phyloP scores from a whole-genome alignment of 768 basidiomycete genomes.

The Pisolithus albus region DNA sequence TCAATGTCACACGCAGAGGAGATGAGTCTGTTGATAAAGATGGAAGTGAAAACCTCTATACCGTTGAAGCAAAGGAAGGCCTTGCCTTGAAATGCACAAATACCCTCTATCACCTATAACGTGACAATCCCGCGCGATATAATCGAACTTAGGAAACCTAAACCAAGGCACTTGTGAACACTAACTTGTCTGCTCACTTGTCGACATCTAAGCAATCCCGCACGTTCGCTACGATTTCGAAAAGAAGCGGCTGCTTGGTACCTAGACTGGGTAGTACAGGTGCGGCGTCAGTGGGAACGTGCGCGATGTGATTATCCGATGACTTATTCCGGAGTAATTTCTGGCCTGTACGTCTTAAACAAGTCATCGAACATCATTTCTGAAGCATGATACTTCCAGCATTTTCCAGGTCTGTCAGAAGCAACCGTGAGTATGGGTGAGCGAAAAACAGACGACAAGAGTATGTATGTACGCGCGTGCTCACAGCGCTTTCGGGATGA shows the following conservation, averaged over 20 bases:
- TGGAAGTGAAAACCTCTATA: neutral
- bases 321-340: no score
- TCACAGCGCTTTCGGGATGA: no score
- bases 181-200: constrained; percentile 43
- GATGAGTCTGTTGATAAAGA: constrained; percentile 44
- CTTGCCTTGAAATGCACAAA: constrained; percentile 42
- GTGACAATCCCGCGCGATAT: constrained; percentile 68
- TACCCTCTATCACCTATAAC: constrained; percentile 60
- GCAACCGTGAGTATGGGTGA: no score
- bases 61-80: neutral
- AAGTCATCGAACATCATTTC: no score
- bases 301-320: neutral
- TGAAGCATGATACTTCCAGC: no score
- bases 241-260: constrained; percentile 63
- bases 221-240: constrained; percentile 80
- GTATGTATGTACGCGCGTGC: no score
- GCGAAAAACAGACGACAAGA: no score
- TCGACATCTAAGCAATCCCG: constrained; percentile 82
- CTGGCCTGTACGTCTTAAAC: no score
- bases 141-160: constrained; percentile 55
- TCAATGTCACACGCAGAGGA: constrained; percentile 69
- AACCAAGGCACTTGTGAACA: neutral
- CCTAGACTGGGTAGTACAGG: constrained; percentile 13
- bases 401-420: no score
- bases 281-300: neutral